Conservation (phyloP, 768 basidiomycete genomes). For the Termitomyces sp. region DNA sequence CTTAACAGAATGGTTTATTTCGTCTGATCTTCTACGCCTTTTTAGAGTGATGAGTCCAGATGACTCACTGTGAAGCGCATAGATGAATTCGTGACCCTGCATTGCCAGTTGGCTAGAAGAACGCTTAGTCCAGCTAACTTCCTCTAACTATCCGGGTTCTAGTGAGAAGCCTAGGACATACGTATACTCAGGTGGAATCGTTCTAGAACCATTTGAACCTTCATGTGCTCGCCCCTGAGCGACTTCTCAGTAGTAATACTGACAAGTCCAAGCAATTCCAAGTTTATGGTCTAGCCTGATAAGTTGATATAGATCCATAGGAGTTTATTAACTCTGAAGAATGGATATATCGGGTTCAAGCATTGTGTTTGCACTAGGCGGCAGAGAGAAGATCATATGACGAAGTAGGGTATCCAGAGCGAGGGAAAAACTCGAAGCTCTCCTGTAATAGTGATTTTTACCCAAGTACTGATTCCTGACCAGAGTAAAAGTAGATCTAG, state of each 20-base stretch:
- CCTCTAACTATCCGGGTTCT: background rate
- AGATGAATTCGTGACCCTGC: background rate
- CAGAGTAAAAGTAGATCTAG: no score
- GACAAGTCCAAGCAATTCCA: background rate
- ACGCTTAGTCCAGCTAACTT: no score
- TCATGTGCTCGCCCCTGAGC: background rate
- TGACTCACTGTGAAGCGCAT: background rate
- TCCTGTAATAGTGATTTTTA: no score
- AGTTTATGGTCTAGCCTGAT: background rate
- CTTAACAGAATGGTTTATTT: background rate
- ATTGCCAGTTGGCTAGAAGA: no score
- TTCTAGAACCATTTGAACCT: background rate
- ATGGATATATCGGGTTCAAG: background rate
- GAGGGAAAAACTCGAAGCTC: no score
- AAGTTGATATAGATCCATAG: background rate
- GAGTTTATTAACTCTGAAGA: background rate
- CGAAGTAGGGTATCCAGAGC: no score
- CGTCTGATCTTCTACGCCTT: background rate
- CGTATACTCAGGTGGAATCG: background rate
- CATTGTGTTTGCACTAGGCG: no score
- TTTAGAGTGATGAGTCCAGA: background rate
- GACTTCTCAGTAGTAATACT: background rate
- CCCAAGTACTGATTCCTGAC: no score
- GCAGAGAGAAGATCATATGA: no score
- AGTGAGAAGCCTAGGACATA: background rate